Percentiles rank a stretch among this genome's conserved stretches.
Conservation (phyloP, 2,329 filamentous ascomycete genomes). For the Ophiosphaerella narmari region DNA sequence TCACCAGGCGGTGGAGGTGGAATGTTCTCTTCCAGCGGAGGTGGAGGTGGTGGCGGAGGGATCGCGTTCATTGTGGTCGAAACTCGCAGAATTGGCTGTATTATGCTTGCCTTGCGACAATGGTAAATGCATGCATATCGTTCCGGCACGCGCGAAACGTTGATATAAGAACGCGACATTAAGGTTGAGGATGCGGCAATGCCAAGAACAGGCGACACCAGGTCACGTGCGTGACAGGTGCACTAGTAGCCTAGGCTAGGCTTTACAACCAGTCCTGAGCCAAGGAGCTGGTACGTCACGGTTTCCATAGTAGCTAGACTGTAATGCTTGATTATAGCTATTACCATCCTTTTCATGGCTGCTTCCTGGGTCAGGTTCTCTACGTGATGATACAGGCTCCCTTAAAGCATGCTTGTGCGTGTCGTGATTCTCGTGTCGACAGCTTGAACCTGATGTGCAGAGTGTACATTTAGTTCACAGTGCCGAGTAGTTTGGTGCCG, state of each 20-base stretch:
- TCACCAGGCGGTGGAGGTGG: constrained; percentile 47
- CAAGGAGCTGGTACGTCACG: background rate
- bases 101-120: no score
- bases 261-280: no score
- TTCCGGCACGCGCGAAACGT: no score
- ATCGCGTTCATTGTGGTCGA: constrained; percentile 1
- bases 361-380: no score
- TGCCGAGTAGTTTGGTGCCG: constrained; percentile 18
- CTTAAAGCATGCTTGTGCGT: constrained; percentile 5
- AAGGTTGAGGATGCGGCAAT: constrained; percentile 10
- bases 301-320: background rate
- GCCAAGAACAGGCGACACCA: constrained; percentile 17
- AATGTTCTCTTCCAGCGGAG: constrained; percentile 3
- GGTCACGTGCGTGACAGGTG: constrained; percentile 14
- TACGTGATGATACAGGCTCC: constrained; percentile 19
- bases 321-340: constrained; percentile 5
- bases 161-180: constrained; percentile 3
- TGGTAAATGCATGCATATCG: no score
- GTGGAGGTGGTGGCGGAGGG: constrained; percentile 11
- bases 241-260: no score
- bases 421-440: constrained; percentile 15
- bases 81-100: background rate
- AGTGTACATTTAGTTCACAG: constrained; percentile 1
- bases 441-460: constrained; percentile 1
- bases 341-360: background rate